These are phyloP conservation scores for Vigna hirtella DNA, from an alignment of 306 rosid species.

Conservation along the genomic window DNA sequence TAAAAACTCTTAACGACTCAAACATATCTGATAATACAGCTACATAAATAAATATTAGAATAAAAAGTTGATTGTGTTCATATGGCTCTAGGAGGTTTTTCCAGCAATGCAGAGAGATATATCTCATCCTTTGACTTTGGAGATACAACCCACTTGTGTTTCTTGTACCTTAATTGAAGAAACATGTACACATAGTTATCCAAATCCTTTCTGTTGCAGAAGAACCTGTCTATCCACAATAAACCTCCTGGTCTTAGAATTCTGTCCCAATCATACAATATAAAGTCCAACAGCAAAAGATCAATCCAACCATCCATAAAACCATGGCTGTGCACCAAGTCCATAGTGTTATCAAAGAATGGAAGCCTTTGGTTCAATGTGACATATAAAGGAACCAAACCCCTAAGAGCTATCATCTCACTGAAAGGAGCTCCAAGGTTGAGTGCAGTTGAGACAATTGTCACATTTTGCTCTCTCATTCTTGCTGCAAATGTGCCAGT, in stretches of 20 bases:
- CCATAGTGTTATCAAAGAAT: slow-evolving; percentile 89
- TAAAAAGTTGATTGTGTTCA: slow-evolving; percentile 43
- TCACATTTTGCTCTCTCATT: slow-evolving; percentile 84
- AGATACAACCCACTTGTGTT: slow-evolving; percentile 78
- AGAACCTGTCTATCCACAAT: slow-evolving; percentile 83
- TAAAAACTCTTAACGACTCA: not conserved
- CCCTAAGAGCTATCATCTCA: slow-evolving; percentile 87
- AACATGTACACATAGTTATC: slow-evolving; percentile 93
- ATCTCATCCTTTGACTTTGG: slow-evolving; percentile 83
- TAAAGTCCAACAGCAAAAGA: slow-evolving; percentile 71
- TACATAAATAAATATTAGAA: not conserved
- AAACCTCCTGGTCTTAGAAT: slow-evolving; percentile 85
- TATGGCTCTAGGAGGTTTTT: slow-evolving; percentile 93
- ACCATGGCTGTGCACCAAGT: slow-evolving; percentile 81
- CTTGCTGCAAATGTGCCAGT: slow-evolving; percentile 95
- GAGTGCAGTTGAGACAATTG: slow-evolving; percentile 78
- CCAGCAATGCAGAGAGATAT: slow-evolving; percentile 85
- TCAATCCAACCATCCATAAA: slow-evolving; percentile 95
- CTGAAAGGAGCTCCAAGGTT: slow-evolving; percentile 96
- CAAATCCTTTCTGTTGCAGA: slow-evolving; percentile 73
- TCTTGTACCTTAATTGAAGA: slow-evolving; percentile 93
- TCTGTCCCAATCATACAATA: slow-evolving; percentile 91
- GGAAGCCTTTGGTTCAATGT: slow-evolving; percentile 85
- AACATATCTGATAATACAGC: slow-evolving; percentile 1
- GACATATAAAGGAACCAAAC: slow-evolving; percentile 76